phyloP scores from a whole-genome alignment of 352 stramenopile species.

The Globisporangium paddicum region DNA sequence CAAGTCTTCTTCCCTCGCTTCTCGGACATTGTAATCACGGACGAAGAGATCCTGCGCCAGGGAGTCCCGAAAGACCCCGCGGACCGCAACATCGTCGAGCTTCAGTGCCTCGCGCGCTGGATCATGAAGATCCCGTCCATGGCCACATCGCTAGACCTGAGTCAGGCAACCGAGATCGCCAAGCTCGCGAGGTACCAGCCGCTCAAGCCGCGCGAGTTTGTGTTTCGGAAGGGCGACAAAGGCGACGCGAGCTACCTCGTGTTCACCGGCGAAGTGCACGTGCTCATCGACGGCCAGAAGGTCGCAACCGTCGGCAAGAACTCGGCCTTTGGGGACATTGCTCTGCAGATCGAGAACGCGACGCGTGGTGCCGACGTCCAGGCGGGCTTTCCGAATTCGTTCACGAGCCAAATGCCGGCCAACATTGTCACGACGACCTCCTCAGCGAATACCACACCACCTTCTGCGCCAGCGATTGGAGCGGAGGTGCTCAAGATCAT shows the following conservation, averaged over 20 bases:
- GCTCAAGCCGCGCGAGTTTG: conserved; percentile 44
- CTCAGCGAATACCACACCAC: not conserved
- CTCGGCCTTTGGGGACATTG: conserved; percentile 63
- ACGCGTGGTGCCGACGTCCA: conserved; percentile 62
- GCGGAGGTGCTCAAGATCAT: conserved; percentile 64
- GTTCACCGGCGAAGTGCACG: conserved; percentile 53
- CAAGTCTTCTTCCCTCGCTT: conserved; percentile 69
- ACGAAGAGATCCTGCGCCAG: conserved; percentile 63
- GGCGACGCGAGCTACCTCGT: conserved; percentile 67
- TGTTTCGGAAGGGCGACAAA: conserved; percentile 62
- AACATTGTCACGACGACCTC: not conserved
- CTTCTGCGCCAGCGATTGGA: conserved; percentile 15
- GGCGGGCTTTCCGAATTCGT: conserved; percentile 18
- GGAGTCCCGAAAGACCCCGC: conserved; percentile 55
- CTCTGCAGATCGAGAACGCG: conserved; percentile 67
- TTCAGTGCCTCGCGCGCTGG: conserved; percentile 68
- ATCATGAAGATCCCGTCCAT: conserved; percentile 76
- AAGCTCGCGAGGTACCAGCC: conserved; percentile 51
- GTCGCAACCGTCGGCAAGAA: conserved; percentile 53
- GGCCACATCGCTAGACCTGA: conserved; percentile 57
- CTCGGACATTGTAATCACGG: conserved; percentile 48
- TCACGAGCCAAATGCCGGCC: conserved; percentile 1
- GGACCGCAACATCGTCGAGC: conserved; percentile 66
- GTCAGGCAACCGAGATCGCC: conserved; percentile 64
- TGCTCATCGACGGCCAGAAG: conserved; percentile 61